These are phyloP conservation scores for Irpex sp. DNA, from an alignment of 1,284 basidiomycete genomes.

Conservation along the genomic window DNA sequence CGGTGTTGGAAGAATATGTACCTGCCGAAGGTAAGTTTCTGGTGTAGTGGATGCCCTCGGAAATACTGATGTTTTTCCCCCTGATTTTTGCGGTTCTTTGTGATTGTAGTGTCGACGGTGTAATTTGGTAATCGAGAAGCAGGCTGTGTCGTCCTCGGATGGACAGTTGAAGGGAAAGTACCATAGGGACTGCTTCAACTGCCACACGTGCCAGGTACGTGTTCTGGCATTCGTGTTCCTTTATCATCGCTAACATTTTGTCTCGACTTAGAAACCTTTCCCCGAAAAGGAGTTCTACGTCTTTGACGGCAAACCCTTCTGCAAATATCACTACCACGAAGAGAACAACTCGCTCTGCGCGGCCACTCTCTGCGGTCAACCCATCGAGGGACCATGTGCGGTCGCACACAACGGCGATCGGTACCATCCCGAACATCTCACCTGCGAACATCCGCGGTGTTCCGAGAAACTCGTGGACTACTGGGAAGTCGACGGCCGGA, in stretches of 20 bases:
- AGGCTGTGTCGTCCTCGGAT: conserved; percentile 86
- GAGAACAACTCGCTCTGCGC: conserved; percentile 85
- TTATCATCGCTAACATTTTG: conserved; percentile 7
- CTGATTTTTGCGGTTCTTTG: neutral
- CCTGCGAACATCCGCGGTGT: conserved; percentile 62
- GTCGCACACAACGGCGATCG: conserved; percentile 73
- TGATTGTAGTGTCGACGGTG: conserved; percentile 75
- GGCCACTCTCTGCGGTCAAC: conserved; percentile 72
- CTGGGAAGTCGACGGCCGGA: conserved; percentile 80
- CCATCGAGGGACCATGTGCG: conserved; percentile 89
- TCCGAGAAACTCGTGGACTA: conserved; percentile 68
- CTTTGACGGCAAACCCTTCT: conserved; percentile 81
- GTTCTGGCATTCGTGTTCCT: conserved; percentile 1
- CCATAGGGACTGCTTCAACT: conserved; percentile 86
- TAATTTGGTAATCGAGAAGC: conserved; percentile 79
- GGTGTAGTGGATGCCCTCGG: no score
- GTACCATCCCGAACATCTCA: conserved; percentile 84
- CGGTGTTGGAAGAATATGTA: conserved; percentile 93
- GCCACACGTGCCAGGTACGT: conserved; percentile 72
- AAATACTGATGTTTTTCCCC: neutral
- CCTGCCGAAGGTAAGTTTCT: conserved; percentile 68
- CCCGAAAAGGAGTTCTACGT: conserved; percentile 89
- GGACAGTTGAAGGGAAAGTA: conserved; percentile 93
- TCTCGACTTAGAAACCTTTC: conserved; percentile 66
- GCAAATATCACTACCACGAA: conserved; percentile 88